Base-by-base conservation (phyloP, 495 filamentous ascomycete genomes). In the Penicillium maclennaniae region DNA sequence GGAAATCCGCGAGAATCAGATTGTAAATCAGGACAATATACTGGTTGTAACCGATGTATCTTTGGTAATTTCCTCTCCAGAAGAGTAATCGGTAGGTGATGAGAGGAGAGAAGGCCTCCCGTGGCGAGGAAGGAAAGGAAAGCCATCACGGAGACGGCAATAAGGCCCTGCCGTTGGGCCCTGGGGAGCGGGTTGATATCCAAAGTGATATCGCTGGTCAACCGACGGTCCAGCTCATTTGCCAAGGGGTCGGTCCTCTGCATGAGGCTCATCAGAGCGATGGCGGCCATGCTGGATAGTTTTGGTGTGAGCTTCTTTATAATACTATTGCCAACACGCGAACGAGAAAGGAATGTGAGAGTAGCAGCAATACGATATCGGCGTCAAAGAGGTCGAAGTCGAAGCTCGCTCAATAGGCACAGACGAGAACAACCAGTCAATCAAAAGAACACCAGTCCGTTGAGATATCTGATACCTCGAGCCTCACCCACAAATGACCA, bases 21-120 rank as follows among this genome's bases (percentile, higher is more conserved):
- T 89, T 89, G 63, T 83, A 85, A 40, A 91, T 83, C 14, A 92
- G 75, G 39, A 90, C 57, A 4, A 91, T 75, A 55, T 87, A 89
- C 64, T 92, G 87, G 62, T 90, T 90, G 68, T 80, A 80, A 56
- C 72, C 68, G 43, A 74, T 74, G 48, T 76, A 76, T 19, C 70
- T 61, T 17, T 64, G 45, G 48, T 78, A 78, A 51, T 68, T 75
- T 17, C 60, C 62, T 20, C 72, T 74, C 83, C 83, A 85, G 51
- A 75, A 73, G 21, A 85, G 54, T 20, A 87, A 65, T 51, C 80
- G 79, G 61, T 74, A 83, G 16, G 76, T 81, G 44, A 86, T 70
- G 60, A 79, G n/a, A 85, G n/a, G 60, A 44, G 37, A 85, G 76
- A 10, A 86, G 69, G 25, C 60, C 53, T 0, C 73, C 55, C 1